phyloP scores from a whole-genome alignment of 1,284 basidiomycete species.

The Inonotus obliquus region DNA sequence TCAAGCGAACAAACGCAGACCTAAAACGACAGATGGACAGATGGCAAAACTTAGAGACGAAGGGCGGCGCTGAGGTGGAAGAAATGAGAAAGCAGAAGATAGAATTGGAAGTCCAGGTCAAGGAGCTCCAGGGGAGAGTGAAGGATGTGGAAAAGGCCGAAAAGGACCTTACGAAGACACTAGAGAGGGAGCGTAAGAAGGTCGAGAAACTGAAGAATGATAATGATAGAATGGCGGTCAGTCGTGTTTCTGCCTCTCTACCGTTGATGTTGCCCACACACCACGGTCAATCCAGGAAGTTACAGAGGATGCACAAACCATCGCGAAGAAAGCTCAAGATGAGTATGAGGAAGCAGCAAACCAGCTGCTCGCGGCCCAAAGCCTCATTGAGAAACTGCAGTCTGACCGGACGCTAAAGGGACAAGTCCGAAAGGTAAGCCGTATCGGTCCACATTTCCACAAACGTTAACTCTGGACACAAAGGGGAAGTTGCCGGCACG shows the following conservation, averaged over 20 bases:
- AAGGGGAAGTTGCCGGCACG: neutral
- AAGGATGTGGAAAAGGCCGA: slow-evolving; percentile 35
- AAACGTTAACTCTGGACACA: neutral
- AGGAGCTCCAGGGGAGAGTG: slow-evolving; percentile 42
- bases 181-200: slow-evolving; percentile 39
- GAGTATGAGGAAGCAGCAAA: slow-evolving; percentile 25
- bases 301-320: slow-evolving; percentile 19
- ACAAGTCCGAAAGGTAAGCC: neutral
- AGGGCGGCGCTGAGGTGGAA: slow-evolving; percentile 55
- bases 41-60: slow-evolving; percentile 62
- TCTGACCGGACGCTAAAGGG: neutral
- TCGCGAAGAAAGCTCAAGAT: slow-evolving; percentile 20
- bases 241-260: neutral
- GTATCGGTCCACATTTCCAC: neutral
- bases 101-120: slow-evolving; percentile 51
- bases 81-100: slow-evolving; percentile 47
- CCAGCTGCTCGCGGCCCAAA: slow-evolving; percentile 24
- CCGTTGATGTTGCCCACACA: neutral
- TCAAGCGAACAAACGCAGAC: slow-evolving; percentile 48
- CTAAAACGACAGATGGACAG: slow-evolving; percentile 60
- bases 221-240: slow-evolving; percentile 13
- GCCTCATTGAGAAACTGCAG: slow-evolving; percentile 14
- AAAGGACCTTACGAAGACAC: slow-evolving; percentile 25
- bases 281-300: slow-evolving; percentile 16
- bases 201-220: slow-evolving; percentile 40